Evolutionary conservation across 345 rosid species (phyloP), one percentile per base, ranked within the genome.

Genomic region (Sisymbrium irio): DNA sequence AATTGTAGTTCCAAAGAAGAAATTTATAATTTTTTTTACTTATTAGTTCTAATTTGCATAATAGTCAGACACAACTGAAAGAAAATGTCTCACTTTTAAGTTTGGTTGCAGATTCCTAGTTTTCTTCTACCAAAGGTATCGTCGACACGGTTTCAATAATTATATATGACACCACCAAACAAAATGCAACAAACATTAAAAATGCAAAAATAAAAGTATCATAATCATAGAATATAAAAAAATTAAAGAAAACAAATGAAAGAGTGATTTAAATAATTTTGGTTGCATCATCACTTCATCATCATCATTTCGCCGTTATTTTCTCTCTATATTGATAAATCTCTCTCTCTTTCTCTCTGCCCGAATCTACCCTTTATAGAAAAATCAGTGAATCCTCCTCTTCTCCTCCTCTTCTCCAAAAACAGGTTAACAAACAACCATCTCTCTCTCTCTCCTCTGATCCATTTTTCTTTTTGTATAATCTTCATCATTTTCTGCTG

Each of bases 381-480:
- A 19, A 53, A 55, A 27, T 57, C 45, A 36, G 70, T 69, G 75
- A 76, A 62, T 20, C 71, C 13, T 47, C 40, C 7, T 55, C 60
- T 6, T 56, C 37, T 47, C 9, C 50, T 50, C 32, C 51, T n/a
- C 53, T 28, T 42, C 77, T 63, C 70, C 53, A 58, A 36, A 36
- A 35, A 55, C 71, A 73, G 72, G 72, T 65, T 49, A 20, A 64
- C 69, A 64, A 72, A 50, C 42, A 19, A 59, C 28, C 61, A 4
- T 40, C n/a, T 40, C n/a, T 40, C 42, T 39, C 41, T 37, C 41
- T 37, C 41, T 30, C 46, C 61, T 70, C 53, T 59, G 53, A 41
- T 19, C 36, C 1, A 61, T 42, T 28, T 69, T 15, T 41, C 37
- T 40, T 66, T 36, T 40, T 72, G 14, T n/a, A 9, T 27, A 11